These are phyloP conservation scores for Aspergillus fumigatiaffinis DNA, from an alignment of 2,329 filamentous ascomycete species.

Conservation along the genomic window DNA sequence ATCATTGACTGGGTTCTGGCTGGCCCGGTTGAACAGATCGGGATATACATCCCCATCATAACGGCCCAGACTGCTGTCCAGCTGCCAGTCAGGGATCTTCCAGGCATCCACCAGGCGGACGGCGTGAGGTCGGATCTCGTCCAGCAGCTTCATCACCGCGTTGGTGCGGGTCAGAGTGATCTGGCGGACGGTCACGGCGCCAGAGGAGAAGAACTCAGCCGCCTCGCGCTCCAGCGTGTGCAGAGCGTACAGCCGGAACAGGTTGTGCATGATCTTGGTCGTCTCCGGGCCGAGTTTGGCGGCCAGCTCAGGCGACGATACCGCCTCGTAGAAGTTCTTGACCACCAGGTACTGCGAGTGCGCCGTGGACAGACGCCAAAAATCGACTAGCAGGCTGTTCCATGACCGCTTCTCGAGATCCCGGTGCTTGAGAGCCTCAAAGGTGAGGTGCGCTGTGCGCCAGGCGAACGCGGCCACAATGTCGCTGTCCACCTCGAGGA, in stretches of 20 bases:
- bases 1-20: conserved; percentile 69
- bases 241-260: conserved; percentile 63
- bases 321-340: conserved; percentile 71
- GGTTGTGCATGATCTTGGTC: conserved; percentile 57
- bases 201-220: conserved; percentile 67
- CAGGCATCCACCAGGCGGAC: conserved; percentile 68
- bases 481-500: conserved; percentile 66
- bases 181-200: conserved; percentile 67
- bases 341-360: conserved; percentile 75
- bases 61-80: conserved; percentile 67
- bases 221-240: conserved; percentile 66
- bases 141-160: conserved; percentile 65
- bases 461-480: conserved; percentile 71
- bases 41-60: conserved; percentile 74
- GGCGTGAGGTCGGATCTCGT: conserved; percentile 70
- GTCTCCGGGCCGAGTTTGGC: conserved; percentile 57
- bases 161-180: conserved; percentile 66
- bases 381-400: conserved; percentile 74
- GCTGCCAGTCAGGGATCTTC: conserved; percentile 74
- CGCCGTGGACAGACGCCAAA: conserved; percentile 70
- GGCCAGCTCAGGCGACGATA: conserved; percentile 54
- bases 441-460: conserved; percentile 70
- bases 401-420: conserved; percentile 72
- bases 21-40: conserved; percentile 70
- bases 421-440: conserved; percentile 69